Percentiles rank a stretch among this genome's conserved stretches.
Evolutionary conservation across 148 eudicot species (phyloP).

Genomic region (Chenopodium berlandieri): DNA sequence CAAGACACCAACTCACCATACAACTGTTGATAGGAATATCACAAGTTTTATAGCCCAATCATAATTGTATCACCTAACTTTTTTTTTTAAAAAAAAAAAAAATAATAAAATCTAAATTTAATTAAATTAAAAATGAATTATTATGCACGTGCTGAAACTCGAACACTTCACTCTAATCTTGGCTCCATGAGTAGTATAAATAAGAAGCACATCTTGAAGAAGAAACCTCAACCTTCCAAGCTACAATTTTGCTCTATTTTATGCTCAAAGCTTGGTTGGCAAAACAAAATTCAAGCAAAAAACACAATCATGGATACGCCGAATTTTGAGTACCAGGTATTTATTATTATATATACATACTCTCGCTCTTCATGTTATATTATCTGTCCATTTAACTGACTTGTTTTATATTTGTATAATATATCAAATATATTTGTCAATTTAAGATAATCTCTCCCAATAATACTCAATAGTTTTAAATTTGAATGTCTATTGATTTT

Average conservation of each 20-base stretch:
- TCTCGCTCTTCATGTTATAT: background rate
- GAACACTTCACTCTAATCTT: background rate
- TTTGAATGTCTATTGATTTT: too few species aligned
- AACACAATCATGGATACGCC: background rate
- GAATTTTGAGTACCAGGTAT: background rate
- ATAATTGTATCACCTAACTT: background rate
- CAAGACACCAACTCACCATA: background rate
- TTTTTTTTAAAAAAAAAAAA: background rate
- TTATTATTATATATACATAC: background rate
- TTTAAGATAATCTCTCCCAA: too few species aligned
- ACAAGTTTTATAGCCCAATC: too few species aligned
- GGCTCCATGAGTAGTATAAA: slow-evolving; percentile 4
- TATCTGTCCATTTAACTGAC: background rate
- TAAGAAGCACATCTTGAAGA: background rate
- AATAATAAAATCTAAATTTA: background rate
- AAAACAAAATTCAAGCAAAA: background rate
- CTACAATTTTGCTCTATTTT: background rate
- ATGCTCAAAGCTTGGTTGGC: background rate
- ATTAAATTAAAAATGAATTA: background rate
- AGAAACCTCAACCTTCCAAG: background rate
- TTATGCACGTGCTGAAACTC: slow-evolving; percentile 18
- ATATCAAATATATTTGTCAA: too few species aligned
- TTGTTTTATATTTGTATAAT: background rate
- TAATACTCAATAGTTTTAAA: too few species aligned
- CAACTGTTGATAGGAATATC: background rate